Evolutionary conservation across 768 basidiomycete species (phyloP).

Genomic region (Hericium coralloides): DNA sequence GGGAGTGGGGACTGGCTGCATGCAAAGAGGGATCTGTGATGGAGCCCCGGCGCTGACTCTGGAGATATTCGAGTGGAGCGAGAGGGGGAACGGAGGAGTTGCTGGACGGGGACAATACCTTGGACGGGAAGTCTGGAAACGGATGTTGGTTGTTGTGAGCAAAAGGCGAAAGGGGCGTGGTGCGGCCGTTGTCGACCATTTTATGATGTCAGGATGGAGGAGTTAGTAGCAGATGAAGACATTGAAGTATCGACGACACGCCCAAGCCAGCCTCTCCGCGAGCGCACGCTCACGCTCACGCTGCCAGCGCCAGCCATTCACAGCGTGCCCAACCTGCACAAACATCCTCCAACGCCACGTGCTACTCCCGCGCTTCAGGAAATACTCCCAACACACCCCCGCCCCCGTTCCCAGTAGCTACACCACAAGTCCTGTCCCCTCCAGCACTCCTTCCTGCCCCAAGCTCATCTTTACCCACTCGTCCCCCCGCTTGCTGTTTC

Average conservation of each 20-base stretch:
- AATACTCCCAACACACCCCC: background rate
- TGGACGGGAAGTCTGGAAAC: conserved; percentile 18
- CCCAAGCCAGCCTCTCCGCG: background rate
- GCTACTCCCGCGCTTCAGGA: background rate
- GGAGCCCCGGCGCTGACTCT: conserved; percentile 75
- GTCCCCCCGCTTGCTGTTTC: conserved; percentile 49
- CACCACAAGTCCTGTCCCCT: conserved; percentile 12
- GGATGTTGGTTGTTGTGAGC: conserved; percentile 14
- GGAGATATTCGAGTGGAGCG: conserved; percentile 69
- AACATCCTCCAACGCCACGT: background rate
- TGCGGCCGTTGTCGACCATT: conserved; percentile 14
- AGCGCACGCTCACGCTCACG: too few relatives aligned
- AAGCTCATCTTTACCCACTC: conserved; percentile 31
- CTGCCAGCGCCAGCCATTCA: background rate
- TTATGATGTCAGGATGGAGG: conserved; percentile 1
- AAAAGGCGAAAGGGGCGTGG: conserved; percentile 8
- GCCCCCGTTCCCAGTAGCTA: conserved; percentile 7
- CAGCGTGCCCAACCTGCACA: background rate
- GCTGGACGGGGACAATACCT: conserved; percentile 21
- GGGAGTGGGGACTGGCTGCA: conserved; percentile 34
- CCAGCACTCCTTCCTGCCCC: conserved; percentile 27
- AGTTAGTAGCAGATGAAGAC: background rate
- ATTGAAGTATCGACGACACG: background rate
- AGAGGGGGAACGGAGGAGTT: conserved; percentile 44
- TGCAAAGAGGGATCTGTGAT: conserved; percentile 79